Evolutionary conservation across 768 basidiomycete species (phyloP), one percentile per base, ranked within the genome.

Genomic region (Cyclocybe cylindracea): DNA sequence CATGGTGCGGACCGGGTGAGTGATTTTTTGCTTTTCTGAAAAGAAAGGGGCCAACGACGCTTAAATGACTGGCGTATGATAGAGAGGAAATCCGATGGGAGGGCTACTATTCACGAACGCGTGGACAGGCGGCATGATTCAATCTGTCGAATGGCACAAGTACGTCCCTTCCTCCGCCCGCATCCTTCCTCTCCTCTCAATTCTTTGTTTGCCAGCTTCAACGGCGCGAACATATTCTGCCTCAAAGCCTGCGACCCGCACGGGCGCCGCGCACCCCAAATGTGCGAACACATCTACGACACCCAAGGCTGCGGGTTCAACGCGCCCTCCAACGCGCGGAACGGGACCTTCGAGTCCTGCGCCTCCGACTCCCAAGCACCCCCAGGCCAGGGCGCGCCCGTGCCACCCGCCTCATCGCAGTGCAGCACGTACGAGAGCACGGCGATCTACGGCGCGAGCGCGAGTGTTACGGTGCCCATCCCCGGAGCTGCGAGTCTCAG

Each of bases 81-180:
- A 87, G 80, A 82, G 86, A 55, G 91, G 91, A n/a, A 94, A 91
- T 71, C 87, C 87, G 1, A 76, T 89, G 40, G 89, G 90, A 58
- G 87, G 82, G 39, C 65, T 91, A 31, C 48, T 90, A 18, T 92
- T 80, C 71, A 82, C 86, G 1, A 82, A 72, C 50, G 76, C 71
- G 5, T 87, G 77, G 61, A 70, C 65, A 36, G 70, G 77, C 14
- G 63, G 71, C 0, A 76, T 70, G 63, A 61, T 69, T 9, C 90
- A 92, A 61, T 77, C 84, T 19, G 72, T 75, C 18, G 82, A 89
- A 61, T 91, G 89, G 89, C 79, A 80, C 67, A 79, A 83, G 87
- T 86, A 57, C 29, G 82, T 68, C 36, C 32, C 34, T 38, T 46
- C 13, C 38, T 11, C 18, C 1, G 5, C 33, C n/a, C 10, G 29